Evolutionary conservation across 2,329 filamentous ascomycete genomes (phyloP).

Genomic region (Arachnomyces sp.): DNA sequence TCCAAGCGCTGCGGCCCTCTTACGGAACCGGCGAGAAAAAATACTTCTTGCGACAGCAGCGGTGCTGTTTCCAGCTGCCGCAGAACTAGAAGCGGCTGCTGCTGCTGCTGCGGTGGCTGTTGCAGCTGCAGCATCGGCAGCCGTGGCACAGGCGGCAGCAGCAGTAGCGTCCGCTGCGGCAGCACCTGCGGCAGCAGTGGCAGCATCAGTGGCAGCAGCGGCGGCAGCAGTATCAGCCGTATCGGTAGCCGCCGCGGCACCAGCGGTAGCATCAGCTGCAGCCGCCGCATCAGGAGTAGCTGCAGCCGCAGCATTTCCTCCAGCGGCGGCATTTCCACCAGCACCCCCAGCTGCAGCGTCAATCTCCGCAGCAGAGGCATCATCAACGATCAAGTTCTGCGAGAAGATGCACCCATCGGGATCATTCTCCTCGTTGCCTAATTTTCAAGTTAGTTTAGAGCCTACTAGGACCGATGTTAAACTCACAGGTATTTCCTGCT

Average conservation of each 20-base stretch:
- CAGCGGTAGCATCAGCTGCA: not conserved
- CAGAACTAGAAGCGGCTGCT: not conserved
- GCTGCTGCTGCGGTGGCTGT: slow-evolving; percentile 1
- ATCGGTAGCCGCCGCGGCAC: slow-evolving; percentile 11
- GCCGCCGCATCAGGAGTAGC: slow-evolving; percentile 1
- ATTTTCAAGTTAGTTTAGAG: not conserved
- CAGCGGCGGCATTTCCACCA: slow-evolving; percentile 11
- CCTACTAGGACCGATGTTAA: not conserved
- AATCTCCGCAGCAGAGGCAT: slow-evolving; percentile 48
- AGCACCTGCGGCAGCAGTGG: not conserved
- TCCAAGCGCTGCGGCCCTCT: slow-evolving; percentile 34
- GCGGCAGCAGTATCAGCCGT: slow-evolving; percentile 8
- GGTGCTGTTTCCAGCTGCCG: not conserved
- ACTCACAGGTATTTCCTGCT: slow-evolving; percentile 44
- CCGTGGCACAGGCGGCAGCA: slow-evolving; percentile 5
- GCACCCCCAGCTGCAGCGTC: slow-evolving; percentile 39
- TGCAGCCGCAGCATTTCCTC: slow-evolving; percentile 7
- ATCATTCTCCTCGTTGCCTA: slow-evolving; percentile 38
- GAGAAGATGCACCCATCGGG: slow-evolving; percentile 49
- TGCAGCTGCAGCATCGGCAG: slow-evolving; percentile 7
- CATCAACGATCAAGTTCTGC: slow-evolving; percentile 46
- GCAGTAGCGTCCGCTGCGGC: not conserved
- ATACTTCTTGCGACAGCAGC: too few species aligned
- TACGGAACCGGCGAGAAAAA: slow-evolving; percentile 1
- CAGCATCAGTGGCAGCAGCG: slow-evolving; percentile 5